Evolutionary conservation across 2,329 filamentous ascomycete genomes (phyloP).

Genomic region (Dactylonectria estremocensis): DNA sequence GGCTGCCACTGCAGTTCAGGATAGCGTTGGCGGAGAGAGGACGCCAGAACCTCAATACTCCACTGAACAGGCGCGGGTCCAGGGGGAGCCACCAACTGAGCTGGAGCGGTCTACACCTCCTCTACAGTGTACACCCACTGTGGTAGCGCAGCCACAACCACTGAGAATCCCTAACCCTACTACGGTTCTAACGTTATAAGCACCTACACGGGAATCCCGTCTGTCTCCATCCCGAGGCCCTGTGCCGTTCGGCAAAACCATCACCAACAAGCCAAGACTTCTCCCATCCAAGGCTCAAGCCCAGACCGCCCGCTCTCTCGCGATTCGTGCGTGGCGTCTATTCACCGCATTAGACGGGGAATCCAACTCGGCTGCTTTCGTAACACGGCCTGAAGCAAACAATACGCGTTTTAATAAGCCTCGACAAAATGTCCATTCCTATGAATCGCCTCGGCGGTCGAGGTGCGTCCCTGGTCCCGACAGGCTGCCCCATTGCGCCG

Average conservation of each 20-base stretch:
- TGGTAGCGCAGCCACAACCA: constrained; percentile 6
- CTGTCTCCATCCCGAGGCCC: constrained; percentile 1
- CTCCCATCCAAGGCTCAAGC: no score
- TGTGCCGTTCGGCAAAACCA: constrained; percentile 6
- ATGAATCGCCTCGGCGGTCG: constrained; percentile 62
- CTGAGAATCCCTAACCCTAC: not conserved
- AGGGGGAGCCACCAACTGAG: no score
- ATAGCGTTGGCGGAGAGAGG: not conserved
- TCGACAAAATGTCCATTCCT: constrained; percentile 56
- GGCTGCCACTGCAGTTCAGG: not conserved
- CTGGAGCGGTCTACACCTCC: no score
- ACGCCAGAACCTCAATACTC: not conserved
- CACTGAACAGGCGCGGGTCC: not conserved
- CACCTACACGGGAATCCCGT: not conserved
- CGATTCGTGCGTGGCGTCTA: constrained; percentile 14
- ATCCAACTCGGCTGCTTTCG: not conserved
- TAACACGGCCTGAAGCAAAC: constrained; percentile 5
- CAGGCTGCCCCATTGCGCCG: constrained; percentile 21
- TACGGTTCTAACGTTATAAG: no score
- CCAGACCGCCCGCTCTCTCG: constrained; percentile 15
- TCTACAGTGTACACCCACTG: no score
- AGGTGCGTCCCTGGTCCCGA: constrained; percentile 54
- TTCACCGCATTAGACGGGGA: constrained; percentile 9
- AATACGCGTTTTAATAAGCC: constrained; percentile 2
- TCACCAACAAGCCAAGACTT: constrained; percentile 26